These are phyloP conservation scores for Leucoagaricus sp. DNA, from an alignment of 1,284 basidiomycete species.

Conservation along the genomic window DNA sequence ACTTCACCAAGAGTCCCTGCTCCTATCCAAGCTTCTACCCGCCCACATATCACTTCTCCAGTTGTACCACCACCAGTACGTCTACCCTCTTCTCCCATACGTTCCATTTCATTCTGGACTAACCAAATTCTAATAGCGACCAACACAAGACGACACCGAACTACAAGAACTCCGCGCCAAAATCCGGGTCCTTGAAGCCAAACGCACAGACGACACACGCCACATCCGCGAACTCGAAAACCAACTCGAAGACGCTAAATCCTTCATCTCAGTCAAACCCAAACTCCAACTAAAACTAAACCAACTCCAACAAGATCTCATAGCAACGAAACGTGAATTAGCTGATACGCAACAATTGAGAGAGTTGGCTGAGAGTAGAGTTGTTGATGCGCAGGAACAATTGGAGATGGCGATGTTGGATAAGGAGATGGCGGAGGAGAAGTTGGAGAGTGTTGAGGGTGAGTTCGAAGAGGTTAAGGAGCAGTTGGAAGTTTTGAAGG, in stretches of 20 bases:
- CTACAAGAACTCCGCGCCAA: conserved; percentile 84
- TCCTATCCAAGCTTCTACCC: conserved; percentile 16
- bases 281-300: conserved; percentile 89
- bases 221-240: conserved; percentile 85
- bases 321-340: conserved; percentile 64
- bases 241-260: conserved; percentile 80
- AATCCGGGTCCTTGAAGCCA: conserved; percentile 82
- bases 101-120: conserved; percentile 5
- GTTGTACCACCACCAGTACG: conserved; percentile 21
- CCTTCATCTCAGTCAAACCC: conserved; percentile 82
- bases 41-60: conserved; percentile 23
- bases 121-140: too few species aligned
- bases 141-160: conserved; percentile 53
- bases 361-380: conserved; percentile 36
- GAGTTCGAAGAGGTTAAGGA: conserved; percentile 83
- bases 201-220: conserved; percentile 84
- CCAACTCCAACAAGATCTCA: conserved; percentile 77
- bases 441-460: conserved; percentile 77
- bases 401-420: conserved; percentile 95
- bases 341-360: conserved; percentile 67
- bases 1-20: conserved; percentile 13
- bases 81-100: neutral
- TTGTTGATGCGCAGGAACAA: conserved; percentile 78
- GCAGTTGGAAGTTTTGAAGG: conserved; percentile 76
- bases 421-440: conserved; percentile 96